Percentiles rank a stretch among this genome's conserved stretches.
phyloP scores from a whole-genome alignment of 2,329 filamentous ascomycete species.

The Sphaerostilbella broomeana region DNA sequence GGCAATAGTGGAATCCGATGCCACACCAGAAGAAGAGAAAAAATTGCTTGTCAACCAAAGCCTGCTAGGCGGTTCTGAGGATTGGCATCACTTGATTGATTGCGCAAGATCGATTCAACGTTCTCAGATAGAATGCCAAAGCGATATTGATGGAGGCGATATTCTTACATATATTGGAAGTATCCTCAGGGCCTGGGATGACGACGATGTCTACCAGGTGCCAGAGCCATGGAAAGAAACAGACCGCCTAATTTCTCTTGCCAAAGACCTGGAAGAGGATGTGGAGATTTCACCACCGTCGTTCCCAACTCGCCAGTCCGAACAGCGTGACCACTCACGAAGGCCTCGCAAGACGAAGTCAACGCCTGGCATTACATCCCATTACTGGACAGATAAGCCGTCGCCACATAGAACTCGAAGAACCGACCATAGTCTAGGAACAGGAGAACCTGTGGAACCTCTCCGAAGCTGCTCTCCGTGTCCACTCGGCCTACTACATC shows the following conservation, averaged over 20 bases:
- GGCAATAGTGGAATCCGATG: constrained; percentile 23
- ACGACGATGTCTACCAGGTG: constrained; percentile 4
- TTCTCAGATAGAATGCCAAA: constrained; percentile 9
- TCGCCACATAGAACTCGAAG: no score
- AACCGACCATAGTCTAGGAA: background rate
- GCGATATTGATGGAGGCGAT: constrained; percentile 27
- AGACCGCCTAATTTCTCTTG: constrained; percentile 28
- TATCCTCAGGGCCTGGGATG: no score
- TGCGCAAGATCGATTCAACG: constrained; percentile 26
- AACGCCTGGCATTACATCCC: constrained; percentile 17
- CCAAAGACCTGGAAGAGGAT: constrained; percentile 23
- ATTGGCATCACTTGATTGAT: constrained; percentile 29
- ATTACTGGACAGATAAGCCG: constrained; percentile 22
- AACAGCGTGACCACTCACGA: background rate
- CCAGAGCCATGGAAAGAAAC: constrained; percentile 28
- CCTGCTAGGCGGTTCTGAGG: constrained; percentile 27
- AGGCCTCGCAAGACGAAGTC: constrained; percentile 6
- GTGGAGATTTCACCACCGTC: constrained; percentile 15
- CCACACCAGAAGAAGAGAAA: constrained; percentile 22
- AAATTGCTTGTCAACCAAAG: constrained; percentile 24
- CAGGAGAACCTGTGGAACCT: background rate
- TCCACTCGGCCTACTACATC: background rate
- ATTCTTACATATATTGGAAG: constrained; percentile 28
- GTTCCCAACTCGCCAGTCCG: background rate
- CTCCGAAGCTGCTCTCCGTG: background rate